These are phyloP conservation scores for Coemansia reversa DNA, from an alignment of 192 early-diverging fungal genomes.

Conservation along the genomic window DNA sequence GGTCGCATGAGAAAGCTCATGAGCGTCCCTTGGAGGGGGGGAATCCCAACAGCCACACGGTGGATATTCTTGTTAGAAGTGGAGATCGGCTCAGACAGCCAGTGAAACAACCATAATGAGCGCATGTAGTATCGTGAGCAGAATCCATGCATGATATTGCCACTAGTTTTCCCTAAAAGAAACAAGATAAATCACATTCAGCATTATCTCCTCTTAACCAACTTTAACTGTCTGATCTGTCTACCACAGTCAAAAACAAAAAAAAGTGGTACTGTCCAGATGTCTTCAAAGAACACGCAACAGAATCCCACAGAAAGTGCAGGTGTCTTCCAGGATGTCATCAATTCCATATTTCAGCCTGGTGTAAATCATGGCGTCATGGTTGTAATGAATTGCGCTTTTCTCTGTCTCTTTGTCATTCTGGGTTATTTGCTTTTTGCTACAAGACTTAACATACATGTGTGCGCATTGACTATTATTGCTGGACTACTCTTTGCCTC, in stretches of 20 bases:
- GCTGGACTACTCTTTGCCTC: constrained; percentile 37
- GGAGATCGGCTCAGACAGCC: too few relatives aligned
- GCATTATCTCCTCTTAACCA: too few relatives aligned
- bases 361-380: constrained; percentile 55
- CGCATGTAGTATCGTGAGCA: too few relatives aligned
- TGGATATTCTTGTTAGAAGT: too few relatives aligned
- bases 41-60: too few relatives aligned
- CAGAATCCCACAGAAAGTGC: constrained; percentile 11
- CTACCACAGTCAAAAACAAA: background rate
- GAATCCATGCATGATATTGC: too few relatives aligned
- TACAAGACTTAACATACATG: constrained; percentile 50
- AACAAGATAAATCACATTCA: too few relatives aligned
- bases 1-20: too few relatives aligned
- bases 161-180: too few relatives aligned
- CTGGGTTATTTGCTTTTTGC: constrained; percentile 41
- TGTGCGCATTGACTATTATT: constrained; percentile 42
- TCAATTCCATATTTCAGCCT: constrained; percentile 55
- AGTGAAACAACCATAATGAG: too few relatives aligned
- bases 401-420: constrained; percentile 43
- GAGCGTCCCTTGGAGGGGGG: too few relatives aligned
- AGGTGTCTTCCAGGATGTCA: constrained; percentile 48
- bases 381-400: constrained; percentile 51
- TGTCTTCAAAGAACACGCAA: background rate
- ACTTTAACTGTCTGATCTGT: background rate
- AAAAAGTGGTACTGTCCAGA: background rate